These are phyloP conservation scores for Solanum corneliomulleri DNA, from an alignment of 257 asterid genomes.

Conservation along the genomic window DNA sequence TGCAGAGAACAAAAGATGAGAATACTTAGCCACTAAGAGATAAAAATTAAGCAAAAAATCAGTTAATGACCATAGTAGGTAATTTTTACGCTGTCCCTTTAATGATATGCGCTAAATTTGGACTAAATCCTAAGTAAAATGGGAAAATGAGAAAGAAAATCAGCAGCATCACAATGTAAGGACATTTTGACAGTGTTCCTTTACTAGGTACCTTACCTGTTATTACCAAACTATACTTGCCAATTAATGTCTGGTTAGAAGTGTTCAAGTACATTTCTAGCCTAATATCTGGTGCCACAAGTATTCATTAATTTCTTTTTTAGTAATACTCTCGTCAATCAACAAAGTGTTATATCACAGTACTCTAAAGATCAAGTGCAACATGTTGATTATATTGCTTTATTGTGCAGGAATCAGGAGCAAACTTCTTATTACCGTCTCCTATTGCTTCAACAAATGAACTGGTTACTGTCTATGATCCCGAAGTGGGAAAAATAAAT, in stretches of 20 bases:
- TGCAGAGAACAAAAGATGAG: background rate
- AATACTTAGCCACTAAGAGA: background rate
- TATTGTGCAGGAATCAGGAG: conserved; percentile 73
- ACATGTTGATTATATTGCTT: background rate
- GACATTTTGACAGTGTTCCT: background rate
- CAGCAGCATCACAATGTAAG: background rate
- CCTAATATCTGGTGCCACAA: background rate
- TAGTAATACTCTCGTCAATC: background rate
- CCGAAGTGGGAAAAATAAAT: conserved; percentile 88
- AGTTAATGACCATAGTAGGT: background rate
- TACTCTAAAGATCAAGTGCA: background rate
- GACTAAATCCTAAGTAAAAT: background rate
- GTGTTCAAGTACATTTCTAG: background rate
- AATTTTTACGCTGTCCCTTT: background rate
- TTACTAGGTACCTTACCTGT: background rate
- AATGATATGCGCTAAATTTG: background rate
- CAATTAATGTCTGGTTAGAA: background rate
- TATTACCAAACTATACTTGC: background rate
- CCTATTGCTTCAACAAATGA: conserved; percentile 93
- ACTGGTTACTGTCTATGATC: conserved; percentile 91
- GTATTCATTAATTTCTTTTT: background rate
- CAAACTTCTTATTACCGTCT: conserved; percentile 83
- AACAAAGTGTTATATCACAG: background rate
- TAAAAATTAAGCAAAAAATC: background rate
- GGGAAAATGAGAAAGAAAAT: background rate